These are phyloP conservation scores for Alnus glutinosa DNA, from an alignment of 306 rosid genomes.

Conservation along the genomic window DNA sequence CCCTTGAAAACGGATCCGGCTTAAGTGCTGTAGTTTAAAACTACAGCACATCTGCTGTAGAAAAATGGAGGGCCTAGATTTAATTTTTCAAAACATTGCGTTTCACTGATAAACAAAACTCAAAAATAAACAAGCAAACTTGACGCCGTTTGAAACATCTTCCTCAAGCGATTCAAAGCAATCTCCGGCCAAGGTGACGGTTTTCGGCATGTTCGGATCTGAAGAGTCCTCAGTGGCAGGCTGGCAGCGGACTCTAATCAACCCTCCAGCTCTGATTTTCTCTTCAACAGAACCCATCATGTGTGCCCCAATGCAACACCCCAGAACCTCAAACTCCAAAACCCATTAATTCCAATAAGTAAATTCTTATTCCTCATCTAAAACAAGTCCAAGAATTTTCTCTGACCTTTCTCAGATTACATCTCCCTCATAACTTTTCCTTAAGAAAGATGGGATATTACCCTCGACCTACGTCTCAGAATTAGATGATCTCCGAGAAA, in stretches of 20 bases:
- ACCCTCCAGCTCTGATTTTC: slow-evolving; percentile 53
- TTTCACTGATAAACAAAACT: no score
- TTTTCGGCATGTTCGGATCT: no score
- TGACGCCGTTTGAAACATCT: no score
- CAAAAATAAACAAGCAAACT: no score
- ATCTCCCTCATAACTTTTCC: background rate
- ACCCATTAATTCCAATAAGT: slow-evolving; percentile 2
- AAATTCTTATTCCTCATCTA: slow-evolving; percentile 13
- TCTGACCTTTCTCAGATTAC: background rate
- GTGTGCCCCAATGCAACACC: slow-evolving; percentile 29
- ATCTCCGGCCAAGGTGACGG: no score
- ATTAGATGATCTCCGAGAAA: slow-evolving; percentile 22
- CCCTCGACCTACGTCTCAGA: slow-evolving; percentile 24
- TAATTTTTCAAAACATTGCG: no score
- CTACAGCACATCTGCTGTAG: no score
- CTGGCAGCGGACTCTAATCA: slow-evolving; percentile 16
- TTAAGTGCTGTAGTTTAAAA: no score
- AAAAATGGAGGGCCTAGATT: no score
- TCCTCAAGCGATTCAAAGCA: no score
- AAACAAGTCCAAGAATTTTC: slow-evolving; percentile 21
- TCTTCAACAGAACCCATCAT: slow-evolving; percentile 71
- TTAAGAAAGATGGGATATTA: slow-evolving; percentile 8
- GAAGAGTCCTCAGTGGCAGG: no score
- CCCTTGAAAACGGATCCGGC: no score
- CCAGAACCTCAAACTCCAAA: slow-evolving; percentile 21